phyloP scores from a whole-genome alignment of 2,329 filamentous ascomycete species.

The Epichloe sibirici region DNA sequence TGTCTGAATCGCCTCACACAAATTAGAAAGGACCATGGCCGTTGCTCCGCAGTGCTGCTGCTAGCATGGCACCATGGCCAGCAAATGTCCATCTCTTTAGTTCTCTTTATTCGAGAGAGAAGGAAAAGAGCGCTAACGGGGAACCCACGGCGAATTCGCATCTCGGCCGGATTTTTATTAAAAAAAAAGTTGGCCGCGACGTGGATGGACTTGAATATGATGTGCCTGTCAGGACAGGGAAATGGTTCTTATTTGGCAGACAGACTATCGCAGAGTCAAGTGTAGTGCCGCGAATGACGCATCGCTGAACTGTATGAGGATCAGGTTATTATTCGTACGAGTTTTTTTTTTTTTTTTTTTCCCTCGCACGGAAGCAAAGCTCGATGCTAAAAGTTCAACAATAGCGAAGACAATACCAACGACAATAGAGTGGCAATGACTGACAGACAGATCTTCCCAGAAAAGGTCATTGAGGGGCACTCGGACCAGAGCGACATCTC shows the following conservation, averaged over 20 bases:
- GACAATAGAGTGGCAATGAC: constrained; percentile 1
- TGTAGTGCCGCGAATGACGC: too few species aligned
- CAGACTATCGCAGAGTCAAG: not conserved
- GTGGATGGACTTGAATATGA: not conserved
- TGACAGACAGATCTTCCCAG: not conserved
- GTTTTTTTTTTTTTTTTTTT: too few species aligned
- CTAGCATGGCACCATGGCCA: not conserved
- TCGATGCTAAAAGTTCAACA: not conserved
- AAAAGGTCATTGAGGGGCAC: not conserved
- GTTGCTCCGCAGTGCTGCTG: not conserved
- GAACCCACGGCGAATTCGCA: not conserved
- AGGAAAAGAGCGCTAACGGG: not conserved
- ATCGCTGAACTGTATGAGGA: too few species aligned
- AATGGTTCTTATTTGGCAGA: not conserved
- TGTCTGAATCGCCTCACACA: not conserved
- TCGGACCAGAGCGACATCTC: not conserved
- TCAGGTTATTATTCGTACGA: not conserved
- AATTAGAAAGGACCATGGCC: not conserved
- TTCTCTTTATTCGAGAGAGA: not conserved
- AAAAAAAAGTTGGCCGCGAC: not conserved
- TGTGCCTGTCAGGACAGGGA: not conserved
- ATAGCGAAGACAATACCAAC: constrained; percentile 5
- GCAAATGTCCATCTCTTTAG: not conserved
- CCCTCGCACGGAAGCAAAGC: not conserved
- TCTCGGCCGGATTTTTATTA: not conserved